A percentile compares a stretch with the other conserved stretches of the same genome.
Evolutionary conservation across 768 basidiomycete genomes (phyloP).

Genomic region (Botryobasidium botryosum): DNA sequence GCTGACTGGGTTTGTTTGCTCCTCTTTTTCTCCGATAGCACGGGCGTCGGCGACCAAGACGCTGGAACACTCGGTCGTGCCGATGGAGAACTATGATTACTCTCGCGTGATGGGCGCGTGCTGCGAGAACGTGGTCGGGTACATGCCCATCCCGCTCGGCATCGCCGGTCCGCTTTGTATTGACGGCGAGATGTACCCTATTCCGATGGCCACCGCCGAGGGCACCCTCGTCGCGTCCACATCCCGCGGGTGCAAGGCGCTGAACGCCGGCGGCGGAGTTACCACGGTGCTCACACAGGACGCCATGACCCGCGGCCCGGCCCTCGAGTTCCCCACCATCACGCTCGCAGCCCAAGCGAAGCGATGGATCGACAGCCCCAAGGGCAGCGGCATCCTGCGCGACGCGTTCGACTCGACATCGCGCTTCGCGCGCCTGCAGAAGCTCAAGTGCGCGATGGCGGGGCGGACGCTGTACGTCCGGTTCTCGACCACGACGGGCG

Average conservation of each 20-base stretch:
- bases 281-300: conserved; percentile 84
- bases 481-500: conserved; percentile 87
- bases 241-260: conserved; percentile 92
- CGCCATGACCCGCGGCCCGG: conserved; percentile 98
- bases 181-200: conserved; percentile 68
- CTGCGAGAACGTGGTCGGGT: conserved; percentile 98
- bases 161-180: conserved; percentile 90
- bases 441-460: conserved; percentile 77
- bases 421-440: conserved; percentile 74
- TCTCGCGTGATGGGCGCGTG: conserved; percentile 87
- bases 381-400: conserved; percentile 60
- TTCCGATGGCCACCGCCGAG: conserved; percentile 99
- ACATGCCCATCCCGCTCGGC: conserved; percentile 89
- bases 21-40: conserved; percentile 28
- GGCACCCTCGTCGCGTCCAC: conserved; percentile 96
- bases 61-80: conserved; percentile 68
- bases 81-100: conserved; percentile 80
- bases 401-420: conserved; percentile 89
- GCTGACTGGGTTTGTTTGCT: background rate
- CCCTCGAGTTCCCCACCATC: conserved; percentile 82
- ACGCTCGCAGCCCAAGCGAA: conserved; percentile 67
- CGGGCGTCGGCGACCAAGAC: conserved; percentile 73
- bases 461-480: conserved; percentile 87
- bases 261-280: conserved; percentile 91
- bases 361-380: conserved; percentile 70